Conservation (phyloP, 140 eudicot genomes). For the Anethum foeniculum region DNA sequence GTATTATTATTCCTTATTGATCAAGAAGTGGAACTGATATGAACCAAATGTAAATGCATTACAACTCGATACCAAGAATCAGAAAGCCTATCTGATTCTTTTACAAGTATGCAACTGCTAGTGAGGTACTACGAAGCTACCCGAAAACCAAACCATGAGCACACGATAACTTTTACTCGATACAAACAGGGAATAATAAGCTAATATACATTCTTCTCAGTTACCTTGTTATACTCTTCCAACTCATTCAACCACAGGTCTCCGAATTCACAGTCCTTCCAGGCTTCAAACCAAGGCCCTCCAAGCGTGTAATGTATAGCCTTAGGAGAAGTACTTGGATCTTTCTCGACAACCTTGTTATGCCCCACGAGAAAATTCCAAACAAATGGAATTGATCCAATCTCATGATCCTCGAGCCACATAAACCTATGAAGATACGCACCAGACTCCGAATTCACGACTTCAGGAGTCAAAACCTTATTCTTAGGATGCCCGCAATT, state of each 20-base stretch:
- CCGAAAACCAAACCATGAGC: too few species aligned
- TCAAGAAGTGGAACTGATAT: neutral
- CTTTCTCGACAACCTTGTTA: constrained; percentile 58
- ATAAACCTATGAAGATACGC: constrained; percentile 79
- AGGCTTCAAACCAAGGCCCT: constrained; percentile 96
- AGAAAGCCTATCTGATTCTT: neutral
- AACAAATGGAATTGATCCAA: constrained; percentile 69
- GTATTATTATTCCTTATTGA: neutral
- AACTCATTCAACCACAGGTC: constrained; percentile 77
- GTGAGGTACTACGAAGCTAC: neutral
- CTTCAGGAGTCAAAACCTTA: constrained; percentile 50
- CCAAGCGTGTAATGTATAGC: constrained; percentile 86
- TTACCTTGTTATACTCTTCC: constrained; percentile 49
- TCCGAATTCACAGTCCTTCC: constrained; percentile 87
- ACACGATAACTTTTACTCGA: neutral
- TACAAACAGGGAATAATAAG: neutral
- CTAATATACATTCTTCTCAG: constrained; percentile 4
- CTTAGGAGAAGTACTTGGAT: constrained; percentile 43
- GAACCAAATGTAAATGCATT: neutral
- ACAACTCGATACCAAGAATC: constrained; percentile 2
- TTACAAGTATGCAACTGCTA: neutral
- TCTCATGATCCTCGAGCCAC: constrained; percentile 82
- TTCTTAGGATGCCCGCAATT: constrained; percentile 82
- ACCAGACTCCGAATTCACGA: constrained; percentile 60
- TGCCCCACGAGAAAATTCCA: constrained; percentile 95